Evolutionary conservation across 805 yeast species (phyloP).

Genomic region (Ogataea methylovora): DNA sequence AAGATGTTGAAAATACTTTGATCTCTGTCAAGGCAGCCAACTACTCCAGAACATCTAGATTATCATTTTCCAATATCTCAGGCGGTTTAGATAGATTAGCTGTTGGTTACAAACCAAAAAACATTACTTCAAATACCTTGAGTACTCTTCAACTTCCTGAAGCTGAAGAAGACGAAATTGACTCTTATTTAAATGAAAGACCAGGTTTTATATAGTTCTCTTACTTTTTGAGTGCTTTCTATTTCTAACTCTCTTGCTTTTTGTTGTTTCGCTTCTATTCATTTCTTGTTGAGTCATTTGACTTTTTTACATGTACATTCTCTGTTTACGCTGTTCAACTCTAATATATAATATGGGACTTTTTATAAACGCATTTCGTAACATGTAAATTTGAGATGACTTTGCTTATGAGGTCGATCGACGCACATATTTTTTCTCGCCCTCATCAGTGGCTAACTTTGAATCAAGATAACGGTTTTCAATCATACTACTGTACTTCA

Average conservation of each 20-base stretch:
- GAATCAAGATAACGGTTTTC: too few species aligned
- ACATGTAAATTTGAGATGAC: too few species aligned
- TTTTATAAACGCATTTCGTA: too few species aligned
- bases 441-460: too few species aligned
- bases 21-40: constrained; percentile 20
- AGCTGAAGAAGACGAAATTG: constrained; percentile 3
- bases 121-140: constrained; percentile 8
- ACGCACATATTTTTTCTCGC: too few species aligned
- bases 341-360: too few species aligned
- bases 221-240: not conserved
- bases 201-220: constrained; percentile 7
- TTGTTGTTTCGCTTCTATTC: not conserved
- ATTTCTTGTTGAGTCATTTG: not conserved
- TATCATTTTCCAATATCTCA: constrained; percentile 1
- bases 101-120: constrained; percentile 1
- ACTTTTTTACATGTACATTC: not conserved
- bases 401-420: too few species aligned
- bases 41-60: constrained; percentile 17
- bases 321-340: not conserved
- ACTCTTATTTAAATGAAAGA: constrained; percentile 7
- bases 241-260: not conserved
- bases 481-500: too few species aligned
- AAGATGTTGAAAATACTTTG: constrained; percentile 11
- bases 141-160: not conserved
- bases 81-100: constrained; percentile 1